phyloP scores from a whole-genome alignment of 2,329 filamentous ascomycete genomes.

The Colletotrichum sp. region DNA sequence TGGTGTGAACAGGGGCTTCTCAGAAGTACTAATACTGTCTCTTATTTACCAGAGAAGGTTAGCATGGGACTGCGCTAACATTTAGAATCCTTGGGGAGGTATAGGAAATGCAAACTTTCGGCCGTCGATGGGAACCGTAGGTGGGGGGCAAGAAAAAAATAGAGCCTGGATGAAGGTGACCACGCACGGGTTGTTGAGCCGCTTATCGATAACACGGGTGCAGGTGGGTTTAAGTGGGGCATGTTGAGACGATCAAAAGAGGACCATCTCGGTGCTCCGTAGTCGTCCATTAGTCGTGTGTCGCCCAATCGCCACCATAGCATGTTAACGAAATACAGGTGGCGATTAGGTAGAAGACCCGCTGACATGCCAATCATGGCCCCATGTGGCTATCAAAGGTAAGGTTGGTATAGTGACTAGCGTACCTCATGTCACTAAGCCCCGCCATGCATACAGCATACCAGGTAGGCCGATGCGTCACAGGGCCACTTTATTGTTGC shows the following conservation, averaged over 20 bases:
- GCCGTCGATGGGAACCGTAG: neutral
- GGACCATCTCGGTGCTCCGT: neutral
- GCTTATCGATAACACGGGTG: neutral
- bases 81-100: too few relatives aligned
- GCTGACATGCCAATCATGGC: neutral
- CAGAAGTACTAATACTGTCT: too few relatives aligned
- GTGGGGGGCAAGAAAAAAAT: neutral
- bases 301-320: neutral
- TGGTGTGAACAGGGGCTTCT: too few relatives aligned
- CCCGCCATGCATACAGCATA: neutral
- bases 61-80: too few relatives aligned
- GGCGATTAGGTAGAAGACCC: neutral
- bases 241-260: neutral
- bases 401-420: neutral
- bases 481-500: neutral
- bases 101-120: neutral
- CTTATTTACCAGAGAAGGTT: too few relatives aligned
- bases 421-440: neutral
- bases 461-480: slow-evolving; percentile 2
- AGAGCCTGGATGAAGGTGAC: neutral
- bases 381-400: neutral
- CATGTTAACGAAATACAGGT: neutral
- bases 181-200: neutral
- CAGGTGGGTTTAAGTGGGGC: neutral
- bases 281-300: neutral